Base-by-base conservation (phyloP, 2,329 filamentous ascomycete species). In the Calonectria pteridis region DNA sequence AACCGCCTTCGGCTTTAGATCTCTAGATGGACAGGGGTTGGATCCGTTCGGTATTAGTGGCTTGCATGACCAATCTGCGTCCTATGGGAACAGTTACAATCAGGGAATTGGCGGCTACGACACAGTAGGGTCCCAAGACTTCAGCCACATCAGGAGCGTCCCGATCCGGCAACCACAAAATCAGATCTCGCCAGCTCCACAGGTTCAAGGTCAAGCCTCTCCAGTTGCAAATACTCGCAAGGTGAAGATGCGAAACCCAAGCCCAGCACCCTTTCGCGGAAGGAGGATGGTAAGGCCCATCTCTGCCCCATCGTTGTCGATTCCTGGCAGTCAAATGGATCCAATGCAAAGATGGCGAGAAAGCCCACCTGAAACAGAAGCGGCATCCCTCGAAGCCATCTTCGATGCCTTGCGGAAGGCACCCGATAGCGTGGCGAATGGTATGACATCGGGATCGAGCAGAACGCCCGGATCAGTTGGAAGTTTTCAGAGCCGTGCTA, bases 381-480 rank as follows among this genome's bases (percentile, higher is more conserved):
- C 68, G 1, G 68, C 68, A 23, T 71, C 68, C 4, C 33, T 71
- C 31, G 50, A 50, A 2, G 59, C 50, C 14, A 71, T 71, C n/a
- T 40, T 65, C 23, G 50, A 71, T 31, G 68, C 68, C 28, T 37
- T 71, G 16, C 35, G 29, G 10, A 46, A 11, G 3, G 53, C 40
- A 2, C 59, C 59, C 3, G 37, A 64, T 10, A 49, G 40, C 11
- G 29, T 53, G 26, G 50, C 6, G 18, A 29, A 28, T 6, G 59
- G 28, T 14, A 23, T 31, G 18, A n/a, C 59, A 18, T 43, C 40
- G 29, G 37, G 20, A 6, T 64, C 59, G 9, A 43, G 40, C 18
- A 77, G 75, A 1, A 72, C 50, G 11, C 59, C 67, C 3, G 77
- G 73, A 4, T 73, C 73, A 3, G 71, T 71, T 0, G 75, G 69